Percentiles rank a stretch among this genome's conserved stretches.
These are phyloP conservation scores for Durio zibethinus DNA, from an alignment of 345 rosid species.

Conservation along the genomic window DNA sequence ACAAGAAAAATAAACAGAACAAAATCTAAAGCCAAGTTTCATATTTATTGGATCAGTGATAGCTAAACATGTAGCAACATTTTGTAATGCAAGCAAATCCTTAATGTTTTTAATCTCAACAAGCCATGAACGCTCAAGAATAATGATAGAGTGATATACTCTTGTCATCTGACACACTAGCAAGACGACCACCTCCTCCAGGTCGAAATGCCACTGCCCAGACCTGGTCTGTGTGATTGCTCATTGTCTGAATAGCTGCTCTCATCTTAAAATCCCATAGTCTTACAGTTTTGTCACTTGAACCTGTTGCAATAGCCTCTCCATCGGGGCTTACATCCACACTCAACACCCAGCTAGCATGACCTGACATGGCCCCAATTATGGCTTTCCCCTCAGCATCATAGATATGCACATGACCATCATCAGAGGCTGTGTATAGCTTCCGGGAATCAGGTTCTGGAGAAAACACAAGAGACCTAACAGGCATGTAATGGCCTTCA, in stretches of 20 bases:
- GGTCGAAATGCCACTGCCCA: slow-evolving; percentile 90
- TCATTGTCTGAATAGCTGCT: slow-evolving; percentile 91
- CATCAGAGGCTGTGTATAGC: slow-evolving; percentile 86
- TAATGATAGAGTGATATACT: slow-evolving; percentile 84
- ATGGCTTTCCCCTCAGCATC: slow-evolving; percentile 82
- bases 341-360: slow-evolving; percentile 88
- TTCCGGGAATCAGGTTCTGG: slow-evolving; percentile 59
- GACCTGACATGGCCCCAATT: slow-evolving; percentile 81
- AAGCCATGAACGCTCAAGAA: slow-evolving; percentile 38
- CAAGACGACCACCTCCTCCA: slow-evolving; percentile 60
- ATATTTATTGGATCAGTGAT: no score
- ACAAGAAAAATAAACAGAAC: neutral
- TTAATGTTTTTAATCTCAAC: neutral
- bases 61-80: neutral
- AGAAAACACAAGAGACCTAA: slow-evolving; percentile 80
- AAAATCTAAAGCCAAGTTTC: neutral
- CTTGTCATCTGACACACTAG: slow-evolving; percentile 94
- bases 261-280: slow-evolving; percentile 96
- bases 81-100: neutral
- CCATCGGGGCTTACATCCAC: slow-evolving; percentile 95
- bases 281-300: slow-evolving; percentile 88
- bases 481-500: slow-evolving; percentile 93
- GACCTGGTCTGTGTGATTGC: slow-evolving; percentile 84
- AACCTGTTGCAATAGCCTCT: slow-evolving; percentile 79
- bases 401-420: slow-evolving; percentile 83